Base-by-base conservation (phyloP, 176 grass and related monocot genomes). In the Oryza glumipatula region DNA sequence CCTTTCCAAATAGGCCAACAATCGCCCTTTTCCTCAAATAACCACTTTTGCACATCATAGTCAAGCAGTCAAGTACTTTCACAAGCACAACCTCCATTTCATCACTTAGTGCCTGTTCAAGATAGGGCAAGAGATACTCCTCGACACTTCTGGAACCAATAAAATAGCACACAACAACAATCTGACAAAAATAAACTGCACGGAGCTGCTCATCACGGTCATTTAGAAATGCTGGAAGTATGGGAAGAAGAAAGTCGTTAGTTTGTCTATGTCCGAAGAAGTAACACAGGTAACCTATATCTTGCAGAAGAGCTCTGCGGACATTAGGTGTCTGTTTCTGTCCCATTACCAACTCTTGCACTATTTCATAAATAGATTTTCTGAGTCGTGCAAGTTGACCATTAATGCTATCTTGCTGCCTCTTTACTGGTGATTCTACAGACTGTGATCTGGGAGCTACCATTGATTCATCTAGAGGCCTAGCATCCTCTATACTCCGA, bases 261-360 rank as follows among this genome's bases (percentile, higher is more conserved):
- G 89, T 94, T 81, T 98, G 96, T 85, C 84, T 94, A 76, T 98
- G 74, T 22, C 96, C 96, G 89, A 94, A 95, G 73, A 98, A 95
- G 82, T 95, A 98, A 69, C 96, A 98, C 30, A 98, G 79, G 80
- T 90, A 90, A 67, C 89, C 88, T 67, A 98, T 94, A 79, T 98
- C 91, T 23, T 95, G 89, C 88, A 98, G 81, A 80, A 98, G 93
- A 86, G 96, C 93, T 88, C 93, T 94, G 22, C 96, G 93, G 58
- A 94, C 84, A 86, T 92, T 94, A 72, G 93, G 89, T 67, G 96
- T 94, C 81, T 94, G 91, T 78, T 92, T 98, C 63, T 86, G 77
- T 39, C 96, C 96, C 93, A 95, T 98, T 56, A 94, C 96, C 89
- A 98, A 82, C 80, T 98, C 93, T 85, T 95, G 96, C 81, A 99